Percentiles rank a stretch among this genome's conserved stretches.
Evolutionary conservation across 257 asterid genomes (phyloP).

Genomic region (Solanum pinnatisectum): DNA sequence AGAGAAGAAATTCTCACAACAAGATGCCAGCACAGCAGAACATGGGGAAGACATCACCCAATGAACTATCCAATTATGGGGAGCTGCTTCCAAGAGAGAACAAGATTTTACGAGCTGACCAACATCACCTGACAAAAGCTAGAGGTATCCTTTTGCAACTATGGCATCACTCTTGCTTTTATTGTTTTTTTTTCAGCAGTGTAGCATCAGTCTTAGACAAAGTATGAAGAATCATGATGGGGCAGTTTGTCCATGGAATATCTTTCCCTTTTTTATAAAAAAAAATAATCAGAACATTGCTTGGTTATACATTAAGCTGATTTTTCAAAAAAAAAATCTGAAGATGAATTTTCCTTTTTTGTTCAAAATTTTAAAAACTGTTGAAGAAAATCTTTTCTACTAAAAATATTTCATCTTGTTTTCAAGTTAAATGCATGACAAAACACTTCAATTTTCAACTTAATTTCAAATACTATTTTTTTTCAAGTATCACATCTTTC

Average conservation of each 20-base stretch:
- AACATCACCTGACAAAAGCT: conserved; percentile 25
- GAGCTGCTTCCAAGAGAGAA: conserved; percentile 22
- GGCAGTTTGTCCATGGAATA: neutral
- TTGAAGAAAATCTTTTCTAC: neutral
- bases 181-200: neutral
- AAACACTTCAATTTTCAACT: neutral
- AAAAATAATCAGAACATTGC: neutral
- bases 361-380: neutral
- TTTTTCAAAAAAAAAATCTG: neutral
- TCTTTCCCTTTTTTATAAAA: neutral
- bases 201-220: too few species aligned
- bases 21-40: conserved; percentile 9
- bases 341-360: neutral
- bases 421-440: neutral
- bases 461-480: neutral
- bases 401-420: neutral
- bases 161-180: neutral
- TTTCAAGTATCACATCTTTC: neutral
- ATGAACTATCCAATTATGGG: conserved; percentile 15
- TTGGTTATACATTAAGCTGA: neutral
- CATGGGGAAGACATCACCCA: conserved; percentile 20
- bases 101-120: conserved; percentile 11
- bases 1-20: conserved; percentile 13
- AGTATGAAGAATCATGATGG: neutral
- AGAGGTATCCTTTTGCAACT: conserved; percentile 29